Base-by-base conservation (phyloP, 2,329 filamentous ascomycete species). In the Cytospora chrysosperma region DNA sequence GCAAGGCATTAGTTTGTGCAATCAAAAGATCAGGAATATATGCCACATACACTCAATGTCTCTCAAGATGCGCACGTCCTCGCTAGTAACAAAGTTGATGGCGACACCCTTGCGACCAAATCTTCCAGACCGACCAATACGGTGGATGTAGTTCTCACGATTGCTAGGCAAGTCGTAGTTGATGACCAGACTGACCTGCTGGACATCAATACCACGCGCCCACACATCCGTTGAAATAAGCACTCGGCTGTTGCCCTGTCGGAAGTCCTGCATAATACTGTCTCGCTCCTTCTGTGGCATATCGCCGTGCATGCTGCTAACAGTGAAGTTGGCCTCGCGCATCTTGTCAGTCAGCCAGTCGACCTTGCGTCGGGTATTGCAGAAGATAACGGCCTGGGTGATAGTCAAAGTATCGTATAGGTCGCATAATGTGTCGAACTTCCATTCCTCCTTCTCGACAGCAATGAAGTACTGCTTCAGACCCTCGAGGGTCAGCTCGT, bases 401-500 rank as follows among this genome's bases (percentile, higher is more conserved):
- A 98, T 99, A 78, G 95, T 99, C 77, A 99, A 91, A 62, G 95
- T 99, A 85, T 99, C 95, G 85, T 99, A 99, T 72, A 99, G 82
- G 82, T 99, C 95, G 74, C 92, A 98, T 68, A 99, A 92, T 67
- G 95, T 99, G 81, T 99, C 95, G 70, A 99, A 89, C 85, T 99
- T 99, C 95, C 95, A 99, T 77, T 99, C 95, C 80, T 99, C 95
- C 87, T 99, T 98, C 86, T 99, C 95, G 66, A 99, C 95, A 66
- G 95, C 95, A 81, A 99, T 98, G 85, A 97, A 99, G 85, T 97
- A 99, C 81, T 99, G 95, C 88, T 99, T 99, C 78, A 99, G 96
- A 92, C 95, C 95, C 84, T 99, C 95, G 65, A 99, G 92, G 75
- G 95, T 99, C 80, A 99, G 89, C 80, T 99, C 95, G 76, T 96